Base-by-base conservation (phyloP, 495 filamentous ascomycete genomes). In the Hypoxylon cercidicola region DNA sequence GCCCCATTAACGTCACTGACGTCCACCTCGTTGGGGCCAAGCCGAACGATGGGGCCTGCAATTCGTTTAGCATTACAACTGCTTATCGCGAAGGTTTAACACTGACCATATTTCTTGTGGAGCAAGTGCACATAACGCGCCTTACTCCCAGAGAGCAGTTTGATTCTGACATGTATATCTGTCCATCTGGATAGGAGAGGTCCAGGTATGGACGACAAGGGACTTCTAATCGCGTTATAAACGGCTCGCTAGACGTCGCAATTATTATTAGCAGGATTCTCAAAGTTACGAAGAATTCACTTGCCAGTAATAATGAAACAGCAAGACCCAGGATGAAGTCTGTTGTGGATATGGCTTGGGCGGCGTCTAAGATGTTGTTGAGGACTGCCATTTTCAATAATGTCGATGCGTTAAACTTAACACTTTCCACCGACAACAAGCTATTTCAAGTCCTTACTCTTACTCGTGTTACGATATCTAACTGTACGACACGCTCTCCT, bases 1-100 rank as follows among this genome's bases (percentile, higher is more conserved):
- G 59, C 58, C n/a, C 56, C 64, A 21, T 54, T 30, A 0, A 65
- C 28, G 53, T 80, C 77, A 32, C 70, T 69, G 55, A 85, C 75
- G 52, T 78, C 74, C n/a, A 82, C 74, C 50, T 84, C 79, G 58
- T 86, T 81, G 0, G 87, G 87, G 1, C 81, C 79, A 2, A 88
- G 76, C 0, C 85, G 84, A 7, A 89, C 82, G 47, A 87, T 62
- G 0, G 76, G 66, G 1, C 81, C 69, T 66, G 40, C 3, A n/a
- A 11, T 7, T 45, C 18, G 18, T 5, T 44, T 15, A 59, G 30
- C 18, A 44, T 16, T 2, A 13, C 15, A 8, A 25, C 9, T 20
- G 16, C 16, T 37, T 1, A 34, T 1, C 15, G 3, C 1, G 5
- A 6, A 11, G 16, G 2, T 37, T 18, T 40, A n/a, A 30, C 2